Conservation (phyloP, 2,329 filamentous ascomycete genomes). For the Ampelomyces quisqualis region DNA sequence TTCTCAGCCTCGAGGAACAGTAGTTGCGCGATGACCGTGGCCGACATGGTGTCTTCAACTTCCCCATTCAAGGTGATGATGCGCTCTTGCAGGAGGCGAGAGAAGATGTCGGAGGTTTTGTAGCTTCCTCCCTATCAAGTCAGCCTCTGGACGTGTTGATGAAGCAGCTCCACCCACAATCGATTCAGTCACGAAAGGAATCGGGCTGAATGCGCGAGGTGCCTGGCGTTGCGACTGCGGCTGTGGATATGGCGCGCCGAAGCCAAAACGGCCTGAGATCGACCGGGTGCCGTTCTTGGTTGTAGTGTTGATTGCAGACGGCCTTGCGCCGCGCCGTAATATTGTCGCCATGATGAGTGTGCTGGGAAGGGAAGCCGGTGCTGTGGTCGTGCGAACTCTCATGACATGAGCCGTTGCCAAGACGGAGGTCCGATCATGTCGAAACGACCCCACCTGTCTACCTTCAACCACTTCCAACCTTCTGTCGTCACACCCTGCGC, state of each 20-base stretch:
- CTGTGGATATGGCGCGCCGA: constrained; percentile 21
- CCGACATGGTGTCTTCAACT: constrained; percentile 86
- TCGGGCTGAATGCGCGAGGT: constrained; percentile 45
- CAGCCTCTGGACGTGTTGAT: too few species aligned
- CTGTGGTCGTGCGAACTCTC: constrained; percentile 7
- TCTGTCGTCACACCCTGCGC: too few species aligned
- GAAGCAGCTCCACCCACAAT: too few species aligned
- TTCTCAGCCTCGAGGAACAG: constrained; percentile 98
- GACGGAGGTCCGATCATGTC: constrained; percentile 22
- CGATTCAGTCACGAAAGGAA: constrained; percentile 55
- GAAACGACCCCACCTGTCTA: constrained; percentile 5
- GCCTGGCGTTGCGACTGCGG: constrained; percentile 21
- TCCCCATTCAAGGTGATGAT: constrained; percentile 92
- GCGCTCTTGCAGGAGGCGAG: constrained; percentile 65
- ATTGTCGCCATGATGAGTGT: constrained; percentile 37
- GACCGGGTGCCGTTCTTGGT: constrained; percentile 21
- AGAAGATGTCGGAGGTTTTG: constrained; percentile 54
- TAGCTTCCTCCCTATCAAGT: constrained; percentile 51
- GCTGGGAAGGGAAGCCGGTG: constrained; percentile 5
- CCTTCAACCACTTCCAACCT: background rate
- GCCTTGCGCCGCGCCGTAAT: constrained; percentile 28
- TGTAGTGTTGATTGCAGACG: constrained; percentile 11
- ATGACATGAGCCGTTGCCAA: constrained; percentile 17
- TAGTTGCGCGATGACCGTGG: constrained; percentile 92
- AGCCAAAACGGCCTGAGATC: constrained; percentile 29